Percentiles rank a stretch among this genome's conserved stretches.
Conservation (phyloP, 2,329 filamentous ascomycete species). For the Xylariales sp. region DNA sequence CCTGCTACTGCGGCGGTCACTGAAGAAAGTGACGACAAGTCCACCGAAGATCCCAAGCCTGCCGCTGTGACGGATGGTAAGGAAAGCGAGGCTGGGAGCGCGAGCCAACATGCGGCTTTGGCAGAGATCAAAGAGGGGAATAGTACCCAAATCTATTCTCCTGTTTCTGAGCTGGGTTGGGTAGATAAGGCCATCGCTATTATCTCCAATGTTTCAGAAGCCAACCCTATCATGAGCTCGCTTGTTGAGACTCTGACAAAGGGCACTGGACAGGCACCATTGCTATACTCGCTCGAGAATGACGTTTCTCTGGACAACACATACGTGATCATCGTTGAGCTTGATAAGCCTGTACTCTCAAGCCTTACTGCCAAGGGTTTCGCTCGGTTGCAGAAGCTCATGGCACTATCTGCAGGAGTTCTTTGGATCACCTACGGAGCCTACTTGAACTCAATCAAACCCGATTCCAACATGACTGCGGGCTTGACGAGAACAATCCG, state of each 20-base stretch:
- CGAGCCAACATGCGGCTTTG: background rate
- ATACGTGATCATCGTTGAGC: slow-evolving; percentile 16
- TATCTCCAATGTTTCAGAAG: background rate
- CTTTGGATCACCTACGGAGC: slow-evolving; percentile 20
- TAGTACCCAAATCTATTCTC: background rate
- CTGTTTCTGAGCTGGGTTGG: too few species aligned
- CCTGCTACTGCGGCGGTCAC: slow-evolving; percentile 10
- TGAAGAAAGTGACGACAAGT: background rate
- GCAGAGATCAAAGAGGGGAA: background rate
- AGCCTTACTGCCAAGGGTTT: slow-evolving; percentile 12
- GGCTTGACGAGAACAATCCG: slow-evolving; percentile 23
- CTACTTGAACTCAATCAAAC: slow-evolving; percentile 16
- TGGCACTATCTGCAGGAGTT: slow-evolving; percentile 14
- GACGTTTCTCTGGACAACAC: slow-evolving; percentile 13
- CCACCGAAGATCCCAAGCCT: background rate
- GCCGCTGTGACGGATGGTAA: slow-evolving; percentile 5
- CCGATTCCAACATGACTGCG: slow-evolving; percentile 16
- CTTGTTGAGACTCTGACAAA: background rate
- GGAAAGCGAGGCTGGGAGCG: slow-evolving; percentile 9
- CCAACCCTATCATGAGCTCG: background rate
- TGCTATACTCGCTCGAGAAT: background rate
- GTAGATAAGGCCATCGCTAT: background rate
- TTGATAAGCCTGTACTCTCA: slow-evolving; percentile 15
- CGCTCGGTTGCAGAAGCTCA: slow-evolving; percentile 13
- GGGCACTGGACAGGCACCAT: background rate